Evolutionary conservation across 192 early-diverging fungal species (phyloP), one percentile per base, ranked within the genome.

Genomic region (Coemansia sp.): DNA sequence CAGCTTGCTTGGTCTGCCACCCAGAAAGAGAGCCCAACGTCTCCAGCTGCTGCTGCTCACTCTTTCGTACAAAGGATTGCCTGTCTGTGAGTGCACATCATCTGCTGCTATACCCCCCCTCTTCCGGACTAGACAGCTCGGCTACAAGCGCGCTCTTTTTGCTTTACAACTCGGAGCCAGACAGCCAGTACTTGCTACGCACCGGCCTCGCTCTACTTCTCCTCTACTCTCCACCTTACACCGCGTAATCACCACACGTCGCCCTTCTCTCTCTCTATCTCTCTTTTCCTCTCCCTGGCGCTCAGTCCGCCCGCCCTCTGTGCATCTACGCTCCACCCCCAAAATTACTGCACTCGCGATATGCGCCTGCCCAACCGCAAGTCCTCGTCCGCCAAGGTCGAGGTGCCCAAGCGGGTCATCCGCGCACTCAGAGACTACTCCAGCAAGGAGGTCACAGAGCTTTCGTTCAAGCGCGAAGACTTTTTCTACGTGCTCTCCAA

Each of bases 391-490:
- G 61, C 63, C 43, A 81, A 72, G 66, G 63, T 65, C 11, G 61
- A 75, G 72, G 69, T 76, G n/a, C 90, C 89, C 11, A 90, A 88
- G 70, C 87, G 87, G 62, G 87, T 92, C 70, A 88, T 90, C 72
- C 89, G 88, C 66, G 87, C 90, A 14, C 69, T 87, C 20, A 87
- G 86, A 67, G 85, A 87, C 83, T 90, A 92, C 64, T 71, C 81
- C 12, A 87, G 87, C 16, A 70, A 84, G 52, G 84, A 79, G 26
- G 73, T 58, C 45, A 69, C 81, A 21, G 88, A 92, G 69, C 76
- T 92, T n/a, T 86, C 89, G 41, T 92, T 92, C 60, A 78, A 78
- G 57, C 86, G 88, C 56, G 90, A 89, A 58, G 90, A 92, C 47
- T 92, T 90, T 69, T 92, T 90, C 76, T 86, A 90, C 56, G 90